phyloP scores from a whole-genome alignment of 805 yeast genomes.

The Candida krabiensis region DNA sequence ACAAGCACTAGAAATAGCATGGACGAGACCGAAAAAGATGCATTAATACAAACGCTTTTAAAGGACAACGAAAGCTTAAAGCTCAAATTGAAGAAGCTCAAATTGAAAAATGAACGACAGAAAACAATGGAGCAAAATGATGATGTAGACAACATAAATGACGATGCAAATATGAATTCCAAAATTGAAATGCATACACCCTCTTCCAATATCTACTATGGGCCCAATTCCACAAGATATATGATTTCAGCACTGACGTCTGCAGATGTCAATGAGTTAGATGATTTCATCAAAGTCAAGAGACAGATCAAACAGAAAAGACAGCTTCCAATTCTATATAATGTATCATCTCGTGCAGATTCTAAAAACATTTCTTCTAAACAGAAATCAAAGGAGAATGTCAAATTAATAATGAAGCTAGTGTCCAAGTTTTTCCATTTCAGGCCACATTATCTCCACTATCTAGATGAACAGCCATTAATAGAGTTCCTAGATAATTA shows the following conservation, averaged over 20 bases:
- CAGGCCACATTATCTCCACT: constrained; percentile 40
- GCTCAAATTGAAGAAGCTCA: constrained; percentile 27
- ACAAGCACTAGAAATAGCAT: not conserved
- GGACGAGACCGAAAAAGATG: constrained; percentile 13
- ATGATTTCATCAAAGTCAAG: constrained; percentile 28
- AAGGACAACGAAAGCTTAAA: constrained; percentile 32
- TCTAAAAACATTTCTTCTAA: constrained; percentile 9
- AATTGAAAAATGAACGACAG: constrained; percentile 23
- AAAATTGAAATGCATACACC: not conserved
- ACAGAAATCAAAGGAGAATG: constrained; percentile 31
- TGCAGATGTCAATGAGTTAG: constrained; percentile 30
- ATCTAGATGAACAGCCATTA: constrained; percentile 35
- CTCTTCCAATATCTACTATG: constrained; percentile 37
- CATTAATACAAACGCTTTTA: constrained; percentile 9
- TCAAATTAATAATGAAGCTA: constrained; percentile 33
- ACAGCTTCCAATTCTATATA: constrained; percentile 25
- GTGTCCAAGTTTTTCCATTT: constrained; percentile 44
- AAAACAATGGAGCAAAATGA: constrained; percentile 12
- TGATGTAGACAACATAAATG: constrained; percentile 11
- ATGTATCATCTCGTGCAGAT: constrained; percentile 5
- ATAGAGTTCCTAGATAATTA: constrained; percentile 39
- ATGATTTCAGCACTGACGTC: constrained; percentile 39
- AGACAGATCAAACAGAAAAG: constrained; percentile 31
- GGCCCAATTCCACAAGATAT: constrained; percentile 49
- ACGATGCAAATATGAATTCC: not conserved